Evolutionary conservation across 2,329 filamentous ascomycete species (phyloP), one percentile per base, ranked within the genome.

Genomic region (Apiospora aurea): DNA sequence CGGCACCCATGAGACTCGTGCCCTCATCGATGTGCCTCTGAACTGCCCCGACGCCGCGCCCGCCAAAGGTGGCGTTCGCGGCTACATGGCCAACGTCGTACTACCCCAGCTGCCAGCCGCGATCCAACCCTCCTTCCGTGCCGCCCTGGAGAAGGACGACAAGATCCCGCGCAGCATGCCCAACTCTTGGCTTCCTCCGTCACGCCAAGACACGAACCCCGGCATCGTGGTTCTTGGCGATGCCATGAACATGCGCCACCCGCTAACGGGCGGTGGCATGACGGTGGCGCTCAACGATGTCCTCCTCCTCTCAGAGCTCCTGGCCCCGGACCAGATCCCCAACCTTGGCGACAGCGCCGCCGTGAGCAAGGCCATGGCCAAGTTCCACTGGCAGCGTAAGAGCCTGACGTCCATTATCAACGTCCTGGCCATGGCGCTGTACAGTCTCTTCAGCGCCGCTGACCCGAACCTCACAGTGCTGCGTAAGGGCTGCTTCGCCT

Each of bases 221-320:
- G 94, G 94, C 4, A 84, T 97, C 73, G 87, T 97, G 68, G 86
- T 99, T 47, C 88, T 98, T 11, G 96, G 96, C 72, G 96, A 99
- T 81, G 96, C 96, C 18, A 92, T 97, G 88, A 99, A 99, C 85
- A 99, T 99, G 96, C 93, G 96, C n/a, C 96, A 99, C 83, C 96
- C 96, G 1, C 88, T 99, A 16, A 99, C 96, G 0, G 96, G 96
- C 70, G 96, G 96, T 75, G 96, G 96, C 77, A 99, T 99, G 96
- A 98, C 96, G 0, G 96, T 98, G 1, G 96, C 94, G 1, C 93
- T 99, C 82, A 97, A 96, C 83, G 96, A 99, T 79, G 95, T 94
- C 1, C 88, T 96, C 14, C 83, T 97, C 1, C 87, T 99, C 38
- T 86, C 92, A 0, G 88, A 92, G 11, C 85, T 98, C 29, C 89